Conservation (phyloP, 78 protist species). For the Mantamonas sphyraenae region DNA sequence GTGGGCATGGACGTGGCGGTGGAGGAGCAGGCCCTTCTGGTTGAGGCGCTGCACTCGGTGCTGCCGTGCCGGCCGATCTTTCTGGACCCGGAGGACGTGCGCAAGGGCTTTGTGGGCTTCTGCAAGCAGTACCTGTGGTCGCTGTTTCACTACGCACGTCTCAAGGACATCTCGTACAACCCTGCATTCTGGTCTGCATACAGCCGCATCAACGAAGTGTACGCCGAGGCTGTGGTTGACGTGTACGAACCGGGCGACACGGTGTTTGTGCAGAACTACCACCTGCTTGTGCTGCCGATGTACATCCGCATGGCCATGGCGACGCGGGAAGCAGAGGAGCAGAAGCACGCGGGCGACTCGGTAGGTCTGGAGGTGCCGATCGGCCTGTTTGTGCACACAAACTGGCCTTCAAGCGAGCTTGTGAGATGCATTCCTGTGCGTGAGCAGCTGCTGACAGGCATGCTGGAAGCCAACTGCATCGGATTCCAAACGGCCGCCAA, state of each 20-base stretch:
- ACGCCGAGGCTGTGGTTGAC: constrained; percentile 9
- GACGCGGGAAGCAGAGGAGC: too few species aligned
- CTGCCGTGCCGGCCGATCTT: too few species aligned
- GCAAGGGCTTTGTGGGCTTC: too few species aligned
- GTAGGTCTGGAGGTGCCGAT: background rate
- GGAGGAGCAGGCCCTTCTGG: too few species aligned
- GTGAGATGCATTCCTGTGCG: background rate
- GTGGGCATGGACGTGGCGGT: too few species aligned
- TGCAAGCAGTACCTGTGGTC: constrained; percentile 75
- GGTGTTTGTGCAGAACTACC: constrained; percentile 61
- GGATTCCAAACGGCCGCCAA: too few species aligned
- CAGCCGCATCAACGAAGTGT: too few species aligned
- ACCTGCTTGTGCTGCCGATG: constrained; percentile 54
- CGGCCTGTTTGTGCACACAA: constrained; percentile 5
- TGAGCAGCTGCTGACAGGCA: background rate
- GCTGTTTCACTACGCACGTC: constrained; percentile 60
- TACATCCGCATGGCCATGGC: too few species aligned
- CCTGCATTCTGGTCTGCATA: too few species aligned
- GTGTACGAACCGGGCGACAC: constrained; percentile 17
- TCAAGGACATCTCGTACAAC: constrained; percentile 34
- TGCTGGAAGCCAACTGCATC: background rate
- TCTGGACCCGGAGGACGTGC: too few species aligned
- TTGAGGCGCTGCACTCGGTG: too few species aligned
- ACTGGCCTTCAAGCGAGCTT: constrained; percentile 1
- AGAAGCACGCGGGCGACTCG: too few species aligned